phyloP scores from a whole-genome alignment of 2,329 filamentous ascomycete species.

The Phialemonium atrogriseum region DNA sequence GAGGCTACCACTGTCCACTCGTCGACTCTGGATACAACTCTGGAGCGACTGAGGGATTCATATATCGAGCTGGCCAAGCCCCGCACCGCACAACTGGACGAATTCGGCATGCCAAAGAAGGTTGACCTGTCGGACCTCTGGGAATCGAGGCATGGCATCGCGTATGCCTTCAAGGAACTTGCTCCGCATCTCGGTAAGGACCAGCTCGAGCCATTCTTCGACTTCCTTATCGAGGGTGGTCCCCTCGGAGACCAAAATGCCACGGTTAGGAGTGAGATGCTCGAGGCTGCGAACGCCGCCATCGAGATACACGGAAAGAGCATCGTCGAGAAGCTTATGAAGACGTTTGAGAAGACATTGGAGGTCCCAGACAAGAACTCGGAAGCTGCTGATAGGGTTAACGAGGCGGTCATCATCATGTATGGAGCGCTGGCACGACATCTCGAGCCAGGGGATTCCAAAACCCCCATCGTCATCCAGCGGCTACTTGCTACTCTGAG shows the following conservation, averaged over 20 bases:
- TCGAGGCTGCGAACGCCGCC: conserved; percentile 75
- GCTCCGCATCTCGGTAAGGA: conserved; percentile 59
- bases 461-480: conserved; percentile 81
- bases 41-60: conserved; percentile 57
- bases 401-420: conserved; percentile 95
- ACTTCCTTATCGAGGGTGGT: conserved; percentile 77
- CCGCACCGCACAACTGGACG: conserved; percentile 74
- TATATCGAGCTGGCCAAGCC: conserved; percentile 79
- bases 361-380: conserved; percentile 77
- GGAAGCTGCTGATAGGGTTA: conserved; percentile 77
- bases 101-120: conserved; percentile 91
- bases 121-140: conserved; percentile 81
- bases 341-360: conserved; percentile 81
- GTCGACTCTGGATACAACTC: conserved; percentile 49
- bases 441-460: conserved; percentile 73
- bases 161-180: conserved; percentile 77
- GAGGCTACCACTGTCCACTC: conserved; percentile 59
- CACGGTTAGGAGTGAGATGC: conserved; percentile 78
- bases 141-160: conserved; percentile 86
- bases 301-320: conserved; percentile 75
- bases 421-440: conserved; percentile 92
- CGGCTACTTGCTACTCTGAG: conserved; percentile 79
- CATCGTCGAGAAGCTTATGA: conserved; percentile 85
- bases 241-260: conserved; percentile 77
- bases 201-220: conserved; percentile 68